phyloP scores from a whole-genome alignment of 345 rosid genomes.

The Corymbia maculata region DNA sequence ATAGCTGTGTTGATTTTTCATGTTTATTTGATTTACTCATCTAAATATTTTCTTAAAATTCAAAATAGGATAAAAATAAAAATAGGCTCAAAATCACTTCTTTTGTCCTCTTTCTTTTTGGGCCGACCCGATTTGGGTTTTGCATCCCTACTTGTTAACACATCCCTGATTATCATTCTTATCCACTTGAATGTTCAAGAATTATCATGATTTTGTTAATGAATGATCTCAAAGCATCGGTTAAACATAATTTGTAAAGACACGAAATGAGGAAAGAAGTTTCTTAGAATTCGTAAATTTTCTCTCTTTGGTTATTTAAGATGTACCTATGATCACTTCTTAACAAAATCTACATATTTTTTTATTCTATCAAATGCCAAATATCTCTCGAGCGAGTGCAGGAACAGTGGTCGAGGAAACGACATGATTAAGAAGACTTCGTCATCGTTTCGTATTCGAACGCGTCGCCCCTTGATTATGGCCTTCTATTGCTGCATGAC shows the following conservation, averaged over 20 bases:
- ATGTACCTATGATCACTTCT: background rate
- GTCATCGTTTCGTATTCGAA: background rate
- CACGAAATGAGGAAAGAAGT: background rate
- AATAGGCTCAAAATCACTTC: background rate
- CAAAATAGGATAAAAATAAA: background rate
- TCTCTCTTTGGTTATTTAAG: background rate
- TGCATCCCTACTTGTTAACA: background rate
- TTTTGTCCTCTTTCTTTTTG: background rate
- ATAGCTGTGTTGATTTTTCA: background rate
- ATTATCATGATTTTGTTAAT: fast-evolving
- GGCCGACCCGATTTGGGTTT: background rate
- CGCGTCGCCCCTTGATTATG: background rate
- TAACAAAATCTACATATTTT: no score
- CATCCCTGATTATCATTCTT: background rate
- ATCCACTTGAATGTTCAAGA: background rate
- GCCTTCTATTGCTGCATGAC: background rate
- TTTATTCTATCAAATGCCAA: background rate
- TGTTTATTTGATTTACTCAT: background rate
- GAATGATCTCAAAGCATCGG: background rate
- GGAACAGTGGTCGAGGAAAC: background rate
- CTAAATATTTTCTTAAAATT: background rate
- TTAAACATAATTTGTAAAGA: background rate
- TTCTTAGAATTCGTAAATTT: background rate
- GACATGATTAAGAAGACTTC: background rate
- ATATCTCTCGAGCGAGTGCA: background rate